A percentile compares a stretch with the other conserved stretches of the same genome.
These are phyloP conservation scores for Lumnitzera racemosa DNA, from an alignment of 345 rosid genomes.

Conservation along the genomic window DNA sequence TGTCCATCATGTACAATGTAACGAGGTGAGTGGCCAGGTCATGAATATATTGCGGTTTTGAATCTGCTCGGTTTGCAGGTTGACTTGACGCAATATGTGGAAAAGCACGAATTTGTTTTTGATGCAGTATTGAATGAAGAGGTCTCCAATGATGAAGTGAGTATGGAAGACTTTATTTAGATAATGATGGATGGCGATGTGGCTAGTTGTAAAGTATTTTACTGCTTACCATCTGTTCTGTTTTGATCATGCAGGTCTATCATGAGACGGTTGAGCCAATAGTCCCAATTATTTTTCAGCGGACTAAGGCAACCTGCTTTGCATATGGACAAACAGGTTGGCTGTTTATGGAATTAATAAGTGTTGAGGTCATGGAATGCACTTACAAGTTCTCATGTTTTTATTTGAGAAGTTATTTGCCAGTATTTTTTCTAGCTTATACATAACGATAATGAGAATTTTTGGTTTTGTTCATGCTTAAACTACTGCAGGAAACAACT, in stretches of 20 bases:
- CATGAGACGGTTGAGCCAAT: constrained; percentile 92
- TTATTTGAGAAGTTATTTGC: background rate
- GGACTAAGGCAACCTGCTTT: constrained; percentile 95
- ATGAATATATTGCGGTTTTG: background rate
- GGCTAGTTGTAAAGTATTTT: no score
- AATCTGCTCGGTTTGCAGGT: constrained; percentile 39
- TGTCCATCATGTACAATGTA: background rate
- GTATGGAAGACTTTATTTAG: constrained; percentile 8
- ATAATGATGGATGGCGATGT: no score
- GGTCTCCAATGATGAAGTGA: constrained; percentile 95
- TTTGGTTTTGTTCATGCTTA: background rate
- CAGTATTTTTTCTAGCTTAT: background rate
- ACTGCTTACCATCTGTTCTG: background rate
- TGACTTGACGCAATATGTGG: constrained; percentile 88
- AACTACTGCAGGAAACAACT: background rate
- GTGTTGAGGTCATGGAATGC: background rate
- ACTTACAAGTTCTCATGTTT: background rate
- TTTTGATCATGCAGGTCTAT: constrained; percentile 50
- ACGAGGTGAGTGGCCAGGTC: background rate
- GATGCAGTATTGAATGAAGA: constrained; percentile 96
- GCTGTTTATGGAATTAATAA: constrained; percentile 3
- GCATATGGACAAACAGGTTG: constrained; percentile 98
- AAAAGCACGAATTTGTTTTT: constrained; percentile 91
- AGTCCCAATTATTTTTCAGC: constrained; percentile 88
- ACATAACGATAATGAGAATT: background rate